phyloP scores from a whole-genome alignment of 306 rosid genomes.

The Comarum palustre region DNA sequence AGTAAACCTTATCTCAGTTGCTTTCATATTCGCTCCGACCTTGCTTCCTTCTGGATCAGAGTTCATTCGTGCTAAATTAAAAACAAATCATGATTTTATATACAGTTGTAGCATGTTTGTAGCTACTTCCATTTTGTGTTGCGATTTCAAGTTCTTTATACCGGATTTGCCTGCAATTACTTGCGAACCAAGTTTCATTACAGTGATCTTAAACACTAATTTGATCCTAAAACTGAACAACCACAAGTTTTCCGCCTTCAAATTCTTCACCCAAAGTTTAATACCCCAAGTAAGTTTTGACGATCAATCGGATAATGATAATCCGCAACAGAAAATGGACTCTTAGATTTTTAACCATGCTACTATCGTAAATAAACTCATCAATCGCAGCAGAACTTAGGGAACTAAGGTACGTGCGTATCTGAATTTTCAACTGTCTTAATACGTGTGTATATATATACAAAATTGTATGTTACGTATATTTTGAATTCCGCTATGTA shows the following conservation, averaged over 20 bases:
- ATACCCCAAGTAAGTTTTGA: not conserved
- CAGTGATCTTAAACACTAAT: not conserved
- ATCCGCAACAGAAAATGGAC: not conserved
- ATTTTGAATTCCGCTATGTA: no score
- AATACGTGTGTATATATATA: no score
- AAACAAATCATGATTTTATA: not conserved
- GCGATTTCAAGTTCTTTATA: not conserved
- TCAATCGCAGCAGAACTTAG: constrained; percentile 41
- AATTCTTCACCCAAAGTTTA: not conserved
- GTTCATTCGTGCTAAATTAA: not conserved
- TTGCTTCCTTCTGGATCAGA: not conserved
- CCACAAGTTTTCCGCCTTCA: not conserved
- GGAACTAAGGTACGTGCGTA: constrained; percentile 41
- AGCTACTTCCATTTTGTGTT: not conserved
- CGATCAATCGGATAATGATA: not conserved
- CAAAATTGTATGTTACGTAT: no score
- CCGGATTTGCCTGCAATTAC: not conserved
- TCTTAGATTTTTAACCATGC: not conserved
- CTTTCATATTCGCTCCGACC: not conserved
- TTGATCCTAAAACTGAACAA: not conserved
- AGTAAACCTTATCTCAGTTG: not conserved
- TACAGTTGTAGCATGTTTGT: not conserved
- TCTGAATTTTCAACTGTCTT: not conserved
- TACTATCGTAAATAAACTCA: constrained; percentile 19
- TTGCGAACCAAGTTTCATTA: not conserved